Base-by-base conservation (phyloP, 176 grass and related monocot species). In the Zoysia pacifica region DNA sequence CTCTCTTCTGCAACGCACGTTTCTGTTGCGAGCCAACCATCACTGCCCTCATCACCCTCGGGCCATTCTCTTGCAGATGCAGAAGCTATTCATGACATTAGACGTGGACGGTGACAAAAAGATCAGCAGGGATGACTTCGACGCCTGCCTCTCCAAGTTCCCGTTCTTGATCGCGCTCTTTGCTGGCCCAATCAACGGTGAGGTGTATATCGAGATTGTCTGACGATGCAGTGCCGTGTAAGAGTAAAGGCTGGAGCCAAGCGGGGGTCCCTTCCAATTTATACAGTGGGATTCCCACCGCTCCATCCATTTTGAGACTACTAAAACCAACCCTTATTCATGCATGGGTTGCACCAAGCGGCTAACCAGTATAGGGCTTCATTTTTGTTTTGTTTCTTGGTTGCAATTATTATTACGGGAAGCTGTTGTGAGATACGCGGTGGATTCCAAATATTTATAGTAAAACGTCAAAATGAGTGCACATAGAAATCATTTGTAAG, bases 131-230 rank as follows among this genome's bases (percentile, higher is more conserved):
- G 90, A 93, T 14, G 97, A 93, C 73, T 91, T 99, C 56, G 53
- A 88, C 63, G 61, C 48, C 12, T 95, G 86, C 79, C 83, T 99
- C 38, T 40, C 69, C 38, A 95, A 81, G 79, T 74, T 91, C 65
- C 93, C 97, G 3, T 89, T 95, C 70, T 78, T 99, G 62, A 86
- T 99, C 48, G 86, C 86, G 7, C 80, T 99, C 59, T 93, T 99
- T 13, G 71, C 81, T 10, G 87, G 75, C 43, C 81, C 38, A 15
- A 75, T 93, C 64, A 91, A 84, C 49, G 65, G 60, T 42, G 77
- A 94, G 12, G 75, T 87, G 44, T 82, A 89, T 51, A 78, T 89
- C 18, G 91, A 97, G 77, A 73, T 96, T 62, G 84, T 92, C 63
- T 92, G 61, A 90, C 12, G 66, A 1, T 70, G 77, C 11, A 44